A percentile compares a stretch with the other conserved stretches of the same genome.
Conservation (phyloP, 116 monocot species). For the Trichopus zeylanicus region DNA sequence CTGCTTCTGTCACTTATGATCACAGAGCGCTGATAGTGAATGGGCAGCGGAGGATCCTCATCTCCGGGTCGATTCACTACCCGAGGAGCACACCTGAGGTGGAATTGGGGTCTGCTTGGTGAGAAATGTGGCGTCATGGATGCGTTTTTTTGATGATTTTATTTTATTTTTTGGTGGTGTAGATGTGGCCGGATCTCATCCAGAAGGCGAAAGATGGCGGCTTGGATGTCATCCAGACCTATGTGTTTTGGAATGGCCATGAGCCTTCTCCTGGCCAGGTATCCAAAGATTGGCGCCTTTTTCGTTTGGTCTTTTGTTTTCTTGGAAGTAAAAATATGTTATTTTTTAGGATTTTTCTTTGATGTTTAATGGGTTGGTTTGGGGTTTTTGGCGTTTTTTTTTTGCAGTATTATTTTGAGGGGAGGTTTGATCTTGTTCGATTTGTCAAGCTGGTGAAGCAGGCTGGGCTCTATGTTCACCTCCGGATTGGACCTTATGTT, state of each 20-base stretch:
- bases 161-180: not conserved
- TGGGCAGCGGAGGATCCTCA: slow-evolving; percentile 56
- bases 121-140: slow-evolving; percentile 12
- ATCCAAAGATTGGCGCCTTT: not conserved
- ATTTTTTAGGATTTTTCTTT: not conserved
- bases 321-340: too few species aligned
- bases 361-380: too few species aligned
- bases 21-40: slow-evolving; percentile 54
- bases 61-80: slow-evolving; percentile 75
- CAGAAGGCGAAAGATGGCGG: slow-evolving; percentile 88
- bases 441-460: slow-evolving; percentile 77
- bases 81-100: slow-evolving; percentile 72
- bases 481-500: slow-evolving; percentile 80
- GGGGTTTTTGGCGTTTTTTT: slow-evolving; percentile 18
- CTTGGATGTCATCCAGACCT: slow-evolving; percentile 83
- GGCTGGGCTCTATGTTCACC: slow-evolving; percentile 78
- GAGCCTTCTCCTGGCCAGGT: slow-evolving; percentile 83
- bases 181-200: slow-evolving; percentile 95
- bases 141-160: too few species aligned
- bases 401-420: slow-evolving; percentile 72
- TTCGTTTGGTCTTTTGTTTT: slow-evolving; percentile 2
- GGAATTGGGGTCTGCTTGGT: slow-evolving; percentile 5
- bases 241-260: slow-evolving; percentile 87
- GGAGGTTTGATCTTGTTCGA: slow-evolving; percentile 61
- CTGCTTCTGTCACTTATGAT: slow-evolving; percentile 42